Percentiles rank a stretch among this genome's conserved stretches.
Conservation (phyloP, 169 alveolate species). For the Eimeria sp. region DNA sequence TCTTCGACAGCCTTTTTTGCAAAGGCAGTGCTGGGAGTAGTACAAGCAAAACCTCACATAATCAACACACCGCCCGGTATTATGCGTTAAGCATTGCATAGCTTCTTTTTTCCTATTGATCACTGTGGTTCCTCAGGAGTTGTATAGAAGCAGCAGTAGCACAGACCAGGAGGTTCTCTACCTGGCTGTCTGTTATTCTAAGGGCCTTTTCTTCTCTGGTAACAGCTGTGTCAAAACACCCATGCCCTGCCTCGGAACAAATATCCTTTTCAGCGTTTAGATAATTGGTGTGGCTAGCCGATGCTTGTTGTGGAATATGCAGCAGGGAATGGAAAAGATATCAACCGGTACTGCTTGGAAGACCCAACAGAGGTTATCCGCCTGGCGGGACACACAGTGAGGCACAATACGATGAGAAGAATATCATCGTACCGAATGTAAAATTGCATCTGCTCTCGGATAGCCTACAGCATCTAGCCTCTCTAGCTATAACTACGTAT, state of each 20-base stretch:
- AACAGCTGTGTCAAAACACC: not conserved
- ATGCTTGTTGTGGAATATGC: not conserved
- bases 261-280: not conserved
- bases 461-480: not conserved
- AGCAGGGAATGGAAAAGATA: conserved; percentile 68
- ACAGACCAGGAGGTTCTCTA: conserved; percentile 21
- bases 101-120: not conserved
- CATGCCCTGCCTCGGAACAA: not conserved
- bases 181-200: not conserved
- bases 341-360: conserved; percentile 13
- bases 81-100: not conserved
- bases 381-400: conserved; percentile 58
- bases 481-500: not conserved
- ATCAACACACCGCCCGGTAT: not conserved
- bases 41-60: not conserved
- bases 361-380: conserved; percentile 8
- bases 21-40: not conserved
- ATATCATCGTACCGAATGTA: not conserved
- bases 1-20: not conserved
- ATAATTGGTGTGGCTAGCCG: not conserved
- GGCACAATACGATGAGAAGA: not conserved
- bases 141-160: not conserved
- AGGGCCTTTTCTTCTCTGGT: conserved; percentile 62
- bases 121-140: not conserved
- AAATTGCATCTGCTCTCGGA: not conserved